Conservation (phyloP, 2,329 filamentous ascomycete species). For the Ceratocystis alfenasii region DNA sequence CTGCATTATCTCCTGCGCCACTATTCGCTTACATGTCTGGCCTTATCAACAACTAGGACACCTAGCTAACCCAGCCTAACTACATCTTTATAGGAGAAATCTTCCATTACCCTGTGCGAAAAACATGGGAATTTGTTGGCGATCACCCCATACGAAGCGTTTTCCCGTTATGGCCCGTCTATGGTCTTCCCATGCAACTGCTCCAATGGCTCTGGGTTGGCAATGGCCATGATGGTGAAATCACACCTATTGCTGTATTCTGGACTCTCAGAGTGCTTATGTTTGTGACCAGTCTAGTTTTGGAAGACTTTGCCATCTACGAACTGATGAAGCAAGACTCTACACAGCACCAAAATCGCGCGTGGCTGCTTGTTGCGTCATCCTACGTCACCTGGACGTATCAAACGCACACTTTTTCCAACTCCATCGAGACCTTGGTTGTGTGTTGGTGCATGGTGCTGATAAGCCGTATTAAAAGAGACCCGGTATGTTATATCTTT, state of each 20-base stretch:
- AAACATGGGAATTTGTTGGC: conserved; percentile 93
- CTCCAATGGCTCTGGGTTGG: conserved; percentile 88
- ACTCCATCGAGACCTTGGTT: conserved; percentile 85
- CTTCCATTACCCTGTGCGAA: conserved; percentile 78
- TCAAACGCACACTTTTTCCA: conserved; percentile 96
- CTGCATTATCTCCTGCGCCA: not conserved
- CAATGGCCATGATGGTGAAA: conserved; percentile 46
- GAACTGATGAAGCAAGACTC: conserved; percentile 61
- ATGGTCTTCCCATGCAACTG: conserved; percentile 85
- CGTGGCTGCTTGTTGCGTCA: conserved; percentile 76
- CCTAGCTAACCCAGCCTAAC: conserved; percentile 7
- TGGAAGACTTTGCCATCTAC: conserved; percentile 95
- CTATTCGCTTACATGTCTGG: not conserved
- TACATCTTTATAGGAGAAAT: conserved; percentile 55
- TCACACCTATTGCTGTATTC: conserved; percentile 77
- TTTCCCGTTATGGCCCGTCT: conserved; percentile 91
- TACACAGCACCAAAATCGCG: conserved; percentile 56
- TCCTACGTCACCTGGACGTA: conserved; percentile 99
- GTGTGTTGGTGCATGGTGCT: conserved; percentile 90
- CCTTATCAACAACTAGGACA: not conserved
- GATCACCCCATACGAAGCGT: conserved; percentile 83
- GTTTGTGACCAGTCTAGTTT: conserved; percentile 89
- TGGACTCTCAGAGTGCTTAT: conserved; percentile 80
- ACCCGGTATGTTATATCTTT: conserved; percentile 47
- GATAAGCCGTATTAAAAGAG: conserved; percentile 71